A percentile compares a stretch with the other conserved stretches of the same genome.
phyloP scores from a whole-genome alignment of 1,139 yeast species.

The Nadsonia starkeyi-henricii region DNA sequence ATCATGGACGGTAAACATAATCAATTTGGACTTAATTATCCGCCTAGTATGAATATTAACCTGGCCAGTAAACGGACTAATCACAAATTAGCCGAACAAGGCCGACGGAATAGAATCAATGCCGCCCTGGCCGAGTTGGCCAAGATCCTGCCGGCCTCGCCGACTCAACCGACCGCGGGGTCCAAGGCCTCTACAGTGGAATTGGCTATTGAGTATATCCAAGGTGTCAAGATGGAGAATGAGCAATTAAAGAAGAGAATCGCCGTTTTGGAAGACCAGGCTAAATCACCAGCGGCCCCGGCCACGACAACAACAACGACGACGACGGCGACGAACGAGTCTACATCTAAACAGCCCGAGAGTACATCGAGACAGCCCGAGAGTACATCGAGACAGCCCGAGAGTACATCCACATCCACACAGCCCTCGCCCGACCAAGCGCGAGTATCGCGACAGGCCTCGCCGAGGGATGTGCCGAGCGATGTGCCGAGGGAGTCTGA shows the following conservation, averaged over 20 bases:
- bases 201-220: conserved; percentile 61
- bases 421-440: too few species aligned
- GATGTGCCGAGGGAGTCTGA: too few species aligned
- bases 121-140: conserved; percentile 68
- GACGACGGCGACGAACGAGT: too few species aligned
- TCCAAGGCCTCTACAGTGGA: conserved; percentile 52
- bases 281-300: too few species aligned
- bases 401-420: too few species aligned
- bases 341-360: too few species aligned
- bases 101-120: conserved; percentile 85
- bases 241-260: background rate
- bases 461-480: too few species aligned
- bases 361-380: too few species aligned
- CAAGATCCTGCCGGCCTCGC: conserved; percentile 34
- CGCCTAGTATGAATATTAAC: conserved; percentile 27
- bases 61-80: conserved; percentile 39
- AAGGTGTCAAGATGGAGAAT: conserved; percentile 33
- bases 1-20: conserved; percentile 31
- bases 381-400: too few species aligned
- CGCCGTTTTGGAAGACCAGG: too few species aligned
- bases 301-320: too few species aligned
- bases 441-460: too few species aligned
- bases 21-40: conserved; percentile 28
- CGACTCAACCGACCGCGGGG: conserved; percentile 20
- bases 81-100: conserved; percentile 93